A percentile compares a stretch with the other conserved stretches of the same genome.
phyloP scores from a whole-genome alignment of 148 eudicot species.

The Selenicereus undatus region DNA sequence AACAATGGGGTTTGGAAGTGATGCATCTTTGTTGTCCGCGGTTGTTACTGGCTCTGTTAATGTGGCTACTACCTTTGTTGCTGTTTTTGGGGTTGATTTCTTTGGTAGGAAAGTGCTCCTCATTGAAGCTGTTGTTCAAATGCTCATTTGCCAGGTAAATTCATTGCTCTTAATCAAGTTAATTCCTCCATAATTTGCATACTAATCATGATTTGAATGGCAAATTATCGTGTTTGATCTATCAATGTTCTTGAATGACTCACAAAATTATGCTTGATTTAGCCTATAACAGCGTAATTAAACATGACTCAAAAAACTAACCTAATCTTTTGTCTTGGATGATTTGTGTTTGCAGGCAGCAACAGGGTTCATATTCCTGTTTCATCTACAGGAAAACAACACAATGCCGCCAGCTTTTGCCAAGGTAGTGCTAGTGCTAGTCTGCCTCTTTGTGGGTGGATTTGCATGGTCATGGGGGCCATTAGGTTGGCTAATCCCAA shows the following conservation, averaged over 20 bases:
- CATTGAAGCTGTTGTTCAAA: constrained; percentile 33
- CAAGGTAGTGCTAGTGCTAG: constrained; percentile 14
- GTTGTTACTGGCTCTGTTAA: constrained; percentile 35
- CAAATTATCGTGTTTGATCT: too few species aligned
- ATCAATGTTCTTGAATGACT: too few species aligned
- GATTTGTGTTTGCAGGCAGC: background rate
- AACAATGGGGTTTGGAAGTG: constrained; percentile 34
- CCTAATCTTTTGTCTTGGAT: too few species aligned
- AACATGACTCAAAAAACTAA: too few species aligned
- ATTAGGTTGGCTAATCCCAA: constrained; percentile 38
- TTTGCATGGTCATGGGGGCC: constrained; percentile 55
- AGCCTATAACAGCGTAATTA: too few species aligned
- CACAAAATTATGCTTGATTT: too few species aligned
- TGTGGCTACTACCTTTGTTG: constrained; percentile 24
- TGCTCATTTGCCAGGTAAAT: constrained; percentile 36
- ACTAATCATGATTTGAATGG: too few species aligned
- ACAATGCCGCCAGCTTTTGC: constrained; percentile 9
- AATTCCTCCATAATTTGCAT: background rate
- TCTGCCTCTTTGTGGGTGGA: constrained; percentile 31
- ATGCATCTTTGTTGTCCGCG: constrained; percentile 34
- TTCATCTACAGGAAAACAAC: background rate
- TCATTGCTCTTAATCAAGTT: constrained; percentile 8
- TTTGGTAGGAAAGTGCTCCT: constrained; percentile 35
- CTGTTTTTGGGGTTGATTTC: constrained; percentile 31
- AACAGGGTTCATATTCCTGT: background rate